phyloP scores from a whole-genome alignment of 2,329 filamentous ascomycete genomes.

The Didymella arachidicola region DNA sequence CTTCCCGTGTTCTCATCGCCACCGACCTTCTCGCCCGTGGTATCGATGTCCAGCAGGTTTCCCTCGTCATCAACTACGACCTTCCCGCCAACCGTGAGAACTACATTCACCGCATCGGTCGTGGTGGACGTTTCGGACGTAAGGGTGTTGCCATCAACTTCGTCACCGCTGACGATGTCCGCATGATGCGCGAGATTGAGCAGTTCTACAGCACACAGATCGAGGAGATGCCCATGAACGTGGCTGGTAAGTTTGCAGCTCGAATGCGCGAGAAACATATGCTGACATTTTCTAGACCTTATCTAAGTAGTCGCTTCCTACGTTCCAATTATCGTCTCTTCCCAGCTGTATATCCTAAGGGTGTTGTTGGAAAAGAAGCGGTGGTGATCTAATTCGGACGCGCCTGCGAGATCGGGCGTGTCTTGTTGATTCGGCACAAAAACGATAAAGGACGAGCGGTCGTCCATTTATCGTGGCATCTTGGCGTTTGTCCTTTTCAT shows the following conservation, averaged over 20 bases:
- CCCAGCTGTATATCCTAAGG: conserved; percentile 35
- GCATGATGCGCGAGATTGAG: conserved; percentile 99
- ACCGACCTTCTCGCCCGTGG: conserved; percentile 98
- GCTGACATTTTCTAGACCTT: conserved; percentile 44
- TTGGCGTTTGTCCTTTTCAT: conserved; percentile 53
- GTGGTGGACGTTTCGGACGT: conserved; percentile 98
- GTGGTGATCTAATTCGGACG: conserved; percentile 43
- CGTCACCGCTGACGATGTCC: conserved; percentile 97
- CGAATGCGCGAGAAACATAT: neutral
- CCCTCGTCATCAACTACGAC: conserved; percentile 99
- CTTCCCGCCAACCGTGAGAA: conserved; percentile 98
- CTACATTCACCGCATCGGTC: conserved; percentile 99
- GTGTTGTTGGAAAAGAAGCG: conserved; percentile 36
- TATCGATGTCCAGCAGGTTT: conserved; percentile 99
- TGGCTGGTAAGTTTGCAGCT: conserved; percentile 62
- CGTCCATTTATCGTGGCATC: conserved; percentile 50
- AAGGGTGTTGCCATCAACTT: conserved; percentile 99
- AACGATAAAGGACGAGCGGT: conserved; percentile 46
- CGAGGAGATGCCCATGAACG: conserved; percentile 99
- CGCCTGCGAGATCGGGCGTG: conserved; percentile 44
- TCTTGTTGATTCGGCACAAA: conserved; percentile 45
- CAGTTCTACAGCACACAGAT: conserved; percentile 99
- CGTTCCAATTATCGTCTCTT: conserved; percentile 38
- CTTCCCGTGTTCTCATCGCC: conserved; percentile 97
- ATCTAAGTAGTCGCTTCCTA: conserved; percentile 48